Evolutionary conservation across 768 basidiomycete genomes (phyloP).

Genomic region (Collybia sordida): DNA sequence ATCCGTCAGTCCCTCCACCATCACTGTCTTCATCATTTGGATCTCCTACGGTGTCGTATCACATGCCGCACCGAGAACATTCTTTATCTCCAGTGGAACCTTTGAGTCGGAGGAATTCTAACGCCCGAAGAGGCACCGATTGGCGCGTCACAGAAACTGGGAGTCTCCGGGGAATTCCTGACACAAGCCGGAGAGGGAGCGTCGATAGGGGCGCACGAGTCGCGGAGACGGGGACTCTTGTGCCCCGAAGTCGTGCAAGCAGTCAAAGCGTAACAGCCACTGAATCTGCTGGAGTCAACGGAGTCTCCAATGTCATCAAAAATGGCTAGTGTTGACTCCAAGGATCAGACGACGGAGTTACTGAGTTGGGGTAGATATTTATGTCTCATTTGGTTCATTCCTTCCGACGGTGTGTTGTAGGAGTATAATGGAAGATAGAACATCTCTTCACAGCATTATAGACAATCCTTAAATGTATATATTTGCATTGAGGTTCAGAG

Average conservation of each 20-base stretch:
- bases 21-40: constrained; percentile 79
- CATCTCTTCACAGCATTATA: constrained; percentile 1
- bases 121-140: constrained; percentile 34
- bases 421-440: neutral
- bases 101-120: constrained; percentile 52
- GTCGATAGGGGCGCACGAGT: constrained; percentile 65
- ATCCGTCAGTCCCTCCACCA: constrained; percentile 83
- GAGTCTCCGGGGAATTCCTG: constrained; percentile 33
- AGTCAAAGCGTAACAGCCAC: constrained; percentile 40
- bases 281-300: constrained; percentile 19
- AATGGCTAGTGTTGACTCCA: constrained; percentile 6
- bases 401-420: neutral
- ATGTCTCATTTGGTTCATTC: too few species aligned
- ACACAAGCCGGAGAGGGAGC: constrained; percentile 52
- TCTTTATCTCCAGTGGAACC: constrained; percentile 52
- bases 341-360: neutral
- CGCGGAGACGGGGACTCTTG: constrained; percentile 65
- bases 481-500: too few species aligned
- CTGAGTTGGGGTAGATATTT: too few species aligned
- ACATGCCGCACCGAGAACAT: constrained; percentile 46
- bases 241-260: constrained; percentile 47
- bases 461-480: neutral
- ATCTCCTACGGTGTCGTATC: constrained; percentile 55
- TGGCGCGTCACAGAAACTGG: constrained; percentile 33
- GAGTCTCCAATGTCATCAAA: constrained; percentile 14